Percentiles rank a stretch among this genome's conserved stretches.
These are phyloP conservation scores for Phaeosphaeriaceae sp. DNA, from an alignment of 2,329 filamentous ascomycete genomes.

Conservation along the genomic window DNA sequence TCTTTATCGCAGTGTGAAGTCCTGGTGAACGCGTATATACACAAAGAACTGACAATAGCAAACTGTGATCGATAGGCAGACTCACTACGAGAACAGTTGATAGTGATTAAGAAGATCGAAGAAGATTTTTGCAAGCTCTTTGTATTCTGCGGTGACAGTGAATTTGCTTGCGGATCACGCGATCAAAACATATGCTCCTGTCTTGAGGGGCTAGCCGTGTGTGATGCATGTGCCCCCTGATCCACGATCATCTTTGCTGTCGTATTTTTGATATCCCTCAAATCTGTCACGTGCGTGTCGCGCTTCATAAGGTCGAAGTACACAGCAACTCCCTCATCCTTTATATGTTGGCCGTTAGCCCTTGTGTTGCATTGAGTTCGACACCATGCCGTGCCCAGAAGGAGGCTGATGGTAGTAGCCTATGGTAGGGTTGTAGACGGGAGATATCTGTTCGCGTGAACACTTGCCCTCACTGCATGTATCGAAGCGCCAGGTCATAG, in stretches of 20 bases:
- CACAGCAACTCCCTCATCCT: neutral
- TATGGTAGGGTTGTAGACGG: neutral
- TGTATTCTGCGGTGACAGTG: neutral
- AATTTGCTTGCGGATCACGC: neutral
- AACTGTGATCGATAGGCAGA: neutral
- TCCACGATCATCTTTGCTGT: neutral
- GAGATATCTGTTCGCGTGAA: neutral
- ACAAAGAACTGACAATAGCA: neutral
- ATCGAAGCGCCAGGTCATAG: neutral
- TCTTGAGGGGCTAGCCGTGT: neutral
- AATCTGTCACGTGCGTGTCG: neutral
- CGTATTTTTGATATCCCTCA: neutral
- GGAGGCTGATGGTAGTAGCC: neutral
- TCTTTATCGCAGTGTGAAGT: neutral
- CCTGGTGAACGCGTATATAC: neutral
- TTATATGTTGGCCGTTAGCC: neutral
- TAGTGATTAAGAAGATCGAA: neutral
- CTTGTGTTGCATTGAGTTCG: neutral
- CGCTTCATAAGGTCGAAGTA: neutral
- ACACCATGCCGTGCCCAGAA: neutral
- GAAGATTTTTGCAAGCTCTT: neutral
- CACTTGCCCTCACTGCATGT: neutral
- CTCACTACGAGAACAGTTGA: neutral
- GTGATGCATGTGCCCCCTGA: neutral
- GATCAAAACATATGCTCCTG: neutral